Percentiles rank a stretch among this genome's conserved stretches.
phyloP scores from a whole-genome alignment of 2,329 filamentous ascomycete species.

The Botrytis sinoallii region DNA sequence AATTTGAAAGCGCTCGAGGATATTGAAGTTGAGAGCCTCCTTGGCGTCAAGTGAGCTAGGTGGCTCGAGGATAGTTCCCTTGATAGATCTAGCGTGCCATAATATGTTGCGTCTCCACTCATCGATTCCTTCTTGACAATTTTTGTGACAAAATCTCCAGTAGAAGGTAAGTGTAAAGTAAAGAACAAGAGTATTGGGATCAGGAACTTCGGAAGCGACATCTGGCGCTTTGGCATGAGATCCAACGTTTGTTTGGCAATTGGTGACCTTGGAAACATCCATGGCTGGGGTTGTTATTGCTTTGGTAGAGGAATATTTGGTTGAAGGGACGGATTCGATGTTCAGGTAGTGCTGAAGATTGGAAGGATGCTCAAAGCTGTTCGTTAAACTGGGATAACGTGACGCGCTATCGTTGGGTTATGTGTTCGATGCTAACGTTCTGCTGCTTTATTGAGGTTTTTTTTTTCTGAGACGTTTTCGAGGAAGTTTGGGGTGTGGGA shows the following conservation, averaged over 20 bases:
- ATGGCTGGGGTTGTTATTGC: accelerated
- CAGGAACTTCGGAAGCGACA: background rate
- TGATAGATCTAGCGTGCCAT: background rate
- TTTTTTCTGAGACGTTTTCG: background rate
- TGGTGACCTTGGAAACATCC: background rate
- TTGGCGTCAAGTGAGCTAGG: background rate
- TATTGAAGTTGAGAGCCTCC: background rate
- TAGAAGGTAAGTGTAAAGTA: background rate
- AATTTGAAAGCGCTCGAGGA: background rate
- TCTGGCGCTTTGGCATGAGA: background rate
- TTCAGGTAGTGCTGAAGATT: background rate
- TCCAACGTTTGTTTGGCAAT: background rate
- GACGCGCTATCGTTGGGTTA: no score
- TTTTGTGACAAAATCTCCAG: background rate
- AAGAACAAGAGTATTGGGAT: background rate
- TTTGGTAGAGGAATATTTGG: accelerated
- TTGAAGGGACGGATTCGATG: background rate
- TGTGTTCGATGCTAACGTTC: background rate
- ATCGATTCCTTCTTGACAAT: background rate
- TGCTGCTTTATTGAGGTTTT: background rate
- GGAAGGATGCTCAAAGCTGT: background rate
- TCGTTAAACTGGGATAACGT: background rate
- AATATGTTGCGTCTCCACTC: background rate
- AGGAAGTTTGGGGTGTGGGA: background rate
- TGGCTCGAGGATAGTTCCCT: background rate